Conservation (phyloP, 306 rosid species). For the Glycyrrhiza uralensis region DNA sequence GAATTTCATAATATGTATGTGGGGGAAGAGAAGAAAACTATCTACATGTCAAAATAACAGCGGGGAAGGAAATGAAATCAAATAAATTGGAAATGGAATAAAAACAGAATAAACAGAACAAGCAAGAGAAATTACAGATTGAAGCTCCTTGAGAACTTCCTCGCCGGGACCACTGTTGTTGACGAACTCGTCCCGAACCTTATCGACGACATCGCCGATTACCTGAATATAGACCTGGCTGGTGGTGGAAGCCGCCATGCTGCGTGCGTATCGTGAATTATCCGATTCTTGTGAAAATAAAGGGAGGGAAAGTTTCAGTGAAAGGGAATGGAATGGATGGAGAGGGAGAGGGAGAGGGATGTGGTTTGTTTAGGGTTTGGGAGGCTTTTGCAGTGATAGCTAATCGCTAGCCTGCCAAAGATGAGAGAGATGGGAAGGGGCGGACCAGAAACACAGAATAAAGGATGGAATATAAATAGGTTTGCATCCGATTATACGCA, state of each 20-base stretch:
- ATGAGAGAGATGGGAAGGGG: slow-evolving; percentile 11
- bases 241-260: slow-evolving; percentile 68
- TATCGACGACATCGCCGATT: slow-evolving; percentile 78
- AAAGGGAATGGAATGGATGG: slow-evolving; percentile 19
- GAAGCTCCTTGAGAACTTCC: slow-evolving; percentile 90
- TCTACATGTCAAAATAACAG: neutral
- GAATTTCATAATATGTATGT: too few species aligned
- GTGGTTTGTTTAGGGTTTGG: slow-evolving; percentile 24
- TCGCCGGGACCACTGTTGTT: slow-evolving; percentile 75
- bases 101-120: too few species aligned
- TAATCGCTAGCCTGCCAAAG: neutral
- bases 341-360: too few species aligned
- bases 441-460: slow-evolving; percentile 65
- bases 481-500: slow-evolving; percentile 81
- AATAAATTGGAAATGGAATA: neutral
- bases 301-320: neutral
- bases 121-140: slow-evolving; percentile 62
- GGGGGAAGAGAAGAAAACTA: neutral
- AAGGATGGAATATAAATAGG: slow-evolving; percentile 93
- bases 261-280: too few species aligned
- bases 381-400: slow-evolving; percentile 21
- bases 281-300: neutral
- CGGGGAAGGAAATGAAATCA: too few species aligned
- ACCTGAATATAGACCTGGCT: slow-evolving; percentile 79
- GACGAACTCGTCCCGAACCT: slow-evolving; percentile 85